Evolutionary conservation across 371 early-diverging fungal species (phyloP), one percentile per base, ranked within the genome.

Genomic region (Mortierella sp.): DNA sequence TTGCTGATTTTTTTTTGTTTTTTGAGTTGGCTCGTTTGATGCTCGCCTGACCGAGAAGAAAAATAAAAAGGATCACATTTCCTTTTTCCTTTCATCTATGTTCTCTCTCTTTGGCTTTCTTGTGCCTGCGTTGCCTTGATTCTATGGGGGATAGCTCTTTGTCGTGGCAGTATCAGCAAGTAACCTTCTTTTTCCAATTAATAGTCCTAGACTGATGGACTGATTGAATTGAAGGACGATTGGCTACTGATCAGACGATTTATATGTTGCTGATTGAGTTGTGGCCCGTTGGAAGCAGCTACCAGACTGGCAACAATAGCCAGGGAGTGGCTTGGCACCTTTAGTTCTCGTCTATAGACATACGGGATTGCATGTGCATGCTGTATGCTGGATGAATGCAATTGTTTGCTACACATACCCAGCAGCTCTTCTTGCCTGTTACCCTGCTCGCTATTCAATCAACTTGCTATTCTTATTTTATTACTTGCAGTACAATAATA

Each of bases 21-120:
- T 64, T 64, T 64, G 64, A 64, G 64, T 64, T 64, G 64, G 64
- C 64, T 37, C 21, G 8, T 9, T 21, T 64, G 64, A 64, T 64
- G 37, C 64, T 64, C 64, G 64, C 64, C 64, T 64, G 64, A 64
- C 64, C 64, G 46, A 70, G 44, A n/a, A 70, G 48, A 70, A 70
- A 59, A 55, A 59, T 5, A 31, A 59, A 31, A 59, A 3, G 28
- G 57, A 31, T 59, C 59, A 57, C 55, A 26, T 4, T 55, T 13
- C 24, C 24, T 3, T 54, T 24, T 26, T 28, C 28, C 28, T 13
- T 31, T 59, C 3, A 16, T 28, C 31, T 16, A 14, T 31, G 31
- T 57, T 28, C 13, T n/a, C 16, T 54, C n/a, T 54, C n/a, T 26
- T 11, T 28, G 10, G 3, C 55, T 11, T 9, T 0, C n/a, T 55